These are phyloP conservation scores for Solanum bulbocastanum DNA, from an alignment of 257 asterid species.

Conservation along the genomic window DNA sequence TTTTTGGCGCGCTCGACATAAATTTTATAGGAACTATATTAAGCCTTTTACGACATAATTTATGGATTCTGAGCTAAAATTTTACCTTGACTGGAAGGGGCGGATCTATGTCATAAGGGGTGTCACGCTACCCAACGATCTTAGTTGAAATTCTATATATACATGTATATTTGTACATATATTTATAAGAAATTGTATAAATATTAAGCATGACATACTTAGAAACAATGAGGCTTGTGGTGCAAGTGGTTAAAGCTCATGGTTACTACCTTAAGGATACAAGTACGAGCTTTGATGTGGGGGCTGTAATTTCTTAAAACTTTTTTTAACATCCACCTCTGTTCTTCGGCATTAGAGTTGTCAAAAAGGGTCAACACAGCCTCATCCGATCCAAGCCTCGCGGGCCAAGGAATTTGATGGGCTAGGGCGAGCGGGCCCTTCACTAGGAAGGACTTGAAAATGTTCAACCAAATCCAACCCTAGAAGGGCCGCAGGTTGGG, in stretches of 20 bases:
- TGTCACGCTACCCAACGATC: not conserved
- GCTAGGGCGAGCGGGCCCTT: too few relatives aligned
- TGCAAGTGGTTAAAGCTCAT: not conserved
- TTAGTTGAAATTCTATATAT: too few relatives aligned
- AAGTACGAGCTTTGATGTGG: not conserved
- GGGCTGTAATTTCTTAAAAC: not conserved
- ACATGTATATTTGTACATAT: not conserved
- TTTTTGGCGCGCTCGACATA: not conserved
- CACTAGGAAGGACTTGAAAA: too few relatives aligned
- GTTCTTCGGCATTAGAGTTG: too few relatives aligned
- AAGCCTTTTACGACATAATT: not conserved
- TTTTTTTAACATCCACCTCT: too few relatives aligned
- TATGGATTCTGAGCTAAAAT: not conserved
- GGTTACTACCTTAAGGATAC: not conserved
- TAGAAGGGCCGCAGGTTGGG: too few relatives aligned
- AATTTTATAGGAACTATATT: not conserved
- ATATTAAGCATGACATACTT: not conserved
- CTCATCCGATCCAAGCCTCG: too few relatives aligned
- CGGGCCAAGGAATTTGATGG: too few relatives aligned
- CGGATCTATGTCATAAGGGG: not conserved
- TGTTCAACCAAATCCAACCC: too few relatives aligned
- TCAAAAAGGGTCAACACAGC: too few relatives aligned
- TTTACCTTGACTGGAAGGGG: not conserved
- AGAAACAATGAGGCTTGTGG: not conserved
- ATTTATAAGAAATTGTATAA: too few relatives aligned